These are phyloP conservation scores for Skeletonema menzelii DNA, from an alignment of 108 stramenopile species.

Conservation along the genomic window DNA sequence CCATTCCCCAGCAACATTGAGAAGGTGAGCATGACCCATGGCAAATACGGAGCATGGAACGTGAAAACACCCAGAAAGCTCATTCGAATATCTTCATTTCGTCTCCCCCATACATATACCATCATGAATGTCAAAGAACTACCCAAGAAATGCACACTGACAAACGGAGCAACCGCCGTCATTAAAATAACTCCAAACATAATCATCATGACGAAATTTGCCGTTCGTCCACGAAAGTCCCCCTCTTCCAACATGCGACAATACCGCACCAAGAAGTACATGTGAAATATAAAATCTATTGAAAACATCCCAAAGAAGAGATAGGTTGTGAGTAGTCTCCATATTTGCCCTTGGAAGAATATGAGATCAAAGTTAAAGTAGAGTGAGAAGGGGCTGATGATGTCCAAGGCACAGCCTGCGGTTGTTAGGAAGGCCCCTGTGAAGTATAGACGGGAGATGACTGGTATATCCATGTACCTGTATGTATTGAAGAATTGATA, in stretches of 20 bases:
- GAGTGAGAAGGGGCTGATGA: constrained; percentile 86
- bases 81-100: constrained; percentile 91
- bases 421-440: constrained; percentile 95
- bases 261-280: constrained; percentile 97
- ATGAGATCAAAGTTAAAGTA: constrained; percentile 94
- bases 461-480: constrained; percentile 97
- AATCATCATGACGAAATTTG: constrained; percentile 92
- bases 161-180: constrained; percentile 79
- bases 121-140: constrained; percentile 97
- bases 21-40: constrained; percentile 96
- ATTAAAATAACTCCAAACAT: constrained; percentile 87
- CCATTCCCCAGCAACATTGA: constrained; percentile 86
- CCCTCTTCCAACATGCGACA: constrained; percentile 95
- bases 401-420: constrained; percentile 90
- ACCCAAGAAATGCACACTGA: constrained; percentile 89
- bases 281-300: constrained; percentile 97
- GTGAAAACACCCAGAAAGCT: constrained; percentile 91
- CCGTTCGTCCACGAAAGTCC: constrained; percentile 92
- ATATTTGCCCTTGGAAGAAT: constrained; percentile 90
- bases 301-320: constrained; percentile 97
- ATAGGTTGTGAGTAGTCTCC: constrained; percentile 94
- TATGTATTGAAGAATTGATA: not conserved
- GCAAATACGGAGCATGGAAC: constrained; percentile 95
- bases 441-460: constrained; percentile 92
- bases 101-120: constrained; percentile 95